Percentiles rank a stretch among this genome's conserved stretches.
Evolutionary conservation across 768 basidiomycete genomes (phyloP).

Genomic region (Suillus brevipes): DNA sequence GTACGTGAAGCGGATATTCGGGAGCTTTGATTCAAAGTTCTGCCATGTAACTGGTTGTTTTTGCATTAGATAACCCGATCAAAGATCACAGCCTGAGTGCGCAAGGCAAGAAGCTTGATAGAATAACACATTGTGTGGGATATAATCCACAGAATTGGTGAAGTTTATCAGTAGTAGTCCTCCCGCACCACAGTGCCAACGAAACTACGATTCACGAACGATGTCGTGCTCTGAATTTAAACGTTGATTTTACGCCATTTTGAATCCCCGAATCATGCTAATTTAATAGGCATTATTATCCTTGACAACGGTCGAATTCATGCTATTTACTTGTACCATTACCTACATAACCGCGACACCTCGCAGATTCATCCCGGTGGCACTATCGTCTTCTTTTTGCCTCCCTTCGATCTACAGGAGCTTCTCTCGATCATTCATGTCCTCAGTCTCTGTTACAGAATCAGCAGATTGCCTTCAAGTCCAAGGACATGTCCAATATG

Average conservation of each 20-base stretch:
- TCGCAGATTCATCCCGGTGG: background rate
- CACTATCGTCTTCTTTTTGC: background rate
- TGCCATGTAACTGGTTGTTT: background rate
- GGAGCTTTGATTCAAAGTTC: background rate
- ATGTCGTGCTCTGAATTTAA: background rate
- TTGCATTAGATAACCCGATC: background rate
- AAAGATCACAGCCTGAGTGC: background rate
- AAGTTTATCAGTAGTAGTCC: background rate
- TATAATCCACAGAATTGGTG: background rate
- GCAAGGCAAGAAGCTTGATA: background rate
- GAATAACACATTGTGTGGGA: background rate
- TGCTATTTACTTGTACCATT: constrained; percentile 9
- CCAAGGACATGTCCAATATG: constrained; percentile 75
- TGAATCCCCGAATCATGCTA: background rate
- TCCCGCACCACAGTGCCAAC: background rate
- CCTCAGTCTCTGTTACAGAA: constrained; percentile 38
- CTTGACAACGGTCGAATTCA: constrained; percentile 1
- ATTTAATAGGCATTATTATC: background rate
- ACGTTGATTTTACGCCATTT: background rate
- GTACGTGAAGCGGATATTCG: background rate
- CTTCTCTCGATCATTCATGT: constrained; percentile 18
- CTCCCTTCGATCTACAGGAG: background rate
- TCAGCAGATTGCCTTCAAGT: constrained; percentile 61
- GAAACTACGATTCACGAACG: background rate
- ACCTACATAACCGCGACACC: background rate